These are phyloP conservation scores for Colletotrichum sp. DNA, from an alignment of 2,329 filamentous ascomycete genomes.

Conservation along the genomic window DNA sequence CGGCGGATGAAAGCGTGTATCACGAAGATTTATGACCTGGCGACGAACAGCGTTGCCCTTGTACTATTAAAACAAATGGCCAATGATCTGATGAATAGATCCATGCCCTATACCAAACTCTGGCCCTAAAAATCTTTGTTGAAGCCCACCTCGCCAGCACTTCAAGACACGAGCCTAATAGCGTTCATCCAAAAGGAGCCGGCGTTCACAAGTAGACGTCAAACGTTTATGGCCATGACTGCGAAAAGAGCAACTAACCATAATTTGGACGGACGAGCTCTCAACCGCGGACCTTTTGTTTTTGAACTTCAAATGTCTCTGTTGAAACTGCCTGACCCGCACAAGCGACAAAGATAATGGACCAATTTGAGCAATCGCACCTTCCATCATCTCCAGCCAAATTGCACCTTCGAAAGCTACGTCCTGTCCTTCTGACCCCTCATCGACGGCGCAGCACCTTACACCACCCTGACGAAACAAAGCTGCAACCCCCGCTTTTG, in stretches of 20 bases:
- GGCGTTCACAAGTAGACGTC: neutral
- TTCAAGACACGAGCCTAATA: neutral
- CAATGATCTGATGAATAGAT: slow-evolving; percentile 14
- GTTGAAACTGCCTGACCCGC: neutral
- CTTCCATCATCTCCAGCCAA: neutral
- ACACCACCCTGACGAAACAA: slow-evolving; percentile 14
- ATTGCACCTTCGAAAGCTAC: neutral
- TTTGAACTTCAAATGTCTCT: neutral
- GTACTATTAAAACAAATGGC: slow-evolving; percentile 17
- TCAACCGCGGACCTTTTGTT: neutral
- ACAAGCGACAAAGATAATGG: neutral
- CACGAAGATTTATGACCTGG: slow-evolving; percentile 16
- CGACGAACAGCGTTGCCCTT: slow-evolving; percentile 5
- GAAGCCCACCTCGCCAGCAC: neutral
- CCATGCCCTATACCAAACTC: slow-evolving; percentile 5
- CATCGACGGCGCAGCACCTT: neutral
- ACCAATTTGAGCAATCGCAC: neutral
- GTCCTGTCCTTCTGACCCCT: neutral
- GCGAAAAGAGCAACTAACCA: neutral
- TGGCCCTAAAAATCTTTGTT: neutral
- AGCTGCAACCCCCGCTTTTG: slow-evolving; percentile 15
- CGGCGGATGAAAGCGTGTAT: slow-evolving; percentile 9
- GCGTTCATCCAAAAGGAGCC: neutral
- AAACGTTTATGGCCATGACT: neutral
- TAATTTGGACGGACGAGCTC: neutral